A percentile compares a stretch with the other conserved stretches of the same genome.
These are phyloP conservation scores for Platanthera zijinensis DNA, from an alignment of 106 monocot genomes.

Conservation along the genomic window DNA sequence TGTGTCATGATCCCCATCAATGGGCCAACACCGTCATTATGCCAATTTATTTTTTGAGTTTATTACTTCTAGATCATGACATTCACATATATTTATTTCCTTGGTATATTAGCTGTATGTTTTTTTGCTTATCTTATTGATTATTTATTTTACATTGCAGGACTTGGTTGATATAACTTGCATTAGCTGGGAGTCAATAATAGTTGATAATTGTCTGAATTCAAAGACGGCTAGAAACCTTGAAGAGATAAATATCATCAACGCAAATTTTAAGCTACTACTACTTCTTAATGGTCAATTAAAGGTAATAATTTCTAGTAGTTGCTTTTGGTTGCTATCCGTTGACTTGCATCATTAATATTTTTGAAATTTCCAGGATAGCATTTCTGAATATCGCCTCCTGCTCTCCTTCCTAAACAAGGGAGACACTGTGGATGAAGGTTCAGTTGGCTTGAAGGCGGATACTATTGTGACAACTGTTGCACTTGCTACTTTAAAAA, in stretches of 20 bases:
- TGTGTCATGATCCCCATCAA: too few species aligned
- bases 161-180: constrained; percentile 42
- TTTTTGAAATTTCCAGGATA: constrained; percentile 51
- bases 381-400: constrained; percentile 36
- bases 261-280: constrained; percentile 48
- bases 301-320: constrained; percentile 37
- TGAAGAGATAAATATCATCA: constrained; percentile 42
- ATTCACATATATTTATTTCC: neutral
- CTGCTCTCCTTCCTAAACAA: constrained; percentile 67
- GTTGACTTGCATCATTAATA: neutral
- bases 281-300: constrained; percentile 52
- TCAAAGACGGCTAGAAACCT: constrained; percentile 44
- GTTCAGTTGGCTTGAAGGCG: constrained; percentile 13
- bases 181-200: constrained; percentile 62
- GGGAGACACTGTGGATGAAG: constrained; percentile 20
- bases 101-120: neutral
- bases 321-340: neutral
- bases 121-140: neutral
- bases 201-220: constrained; percentile 74
- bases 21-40: neutral
- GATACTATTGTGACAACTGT: constrained; percentile 10
- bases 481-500: constrained; percentile 34
- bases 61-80: neutral
- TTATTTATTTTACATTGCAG: constrained; percentile 21
- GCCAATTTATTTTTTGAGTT: neutral